Evolutionary conservation across 2,329 filamentous ascomycete genomes (phyloP).

Genomic region (Penicillium polonicum): DNA sequence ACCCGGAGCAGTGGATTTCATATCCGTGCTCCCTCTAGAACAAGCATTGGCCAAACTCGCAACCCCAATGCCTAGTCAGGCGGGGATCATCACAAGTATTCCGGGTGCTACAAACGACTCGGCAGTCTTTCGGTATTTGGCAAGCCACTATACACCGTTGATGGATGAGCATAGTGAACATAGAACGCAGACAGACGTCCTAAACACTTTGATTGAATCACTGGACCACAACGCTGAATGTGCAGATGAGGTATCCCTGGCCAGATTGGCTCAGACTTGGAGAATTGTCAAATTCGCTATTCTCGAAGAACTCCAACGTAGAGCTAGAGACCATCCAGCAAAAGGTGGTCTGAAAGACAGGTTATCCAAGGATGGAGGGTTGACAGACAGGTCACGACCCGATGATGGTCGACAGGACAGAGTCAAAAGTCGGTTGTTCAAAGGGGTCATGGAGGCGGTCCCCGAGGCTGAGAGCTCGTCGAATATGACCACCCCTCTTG

Average conservation of each 20-base stretch:
- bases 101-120: constrained; percentile 47
- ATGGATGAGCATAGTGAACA: constrained; percentile 30
- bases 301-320: constrained; percentile 48
- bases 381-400: constrained; percentile 27
- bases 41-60: constrained; percentile 48
- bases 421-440: constrained; percentile 45
- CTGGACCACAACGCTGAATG: constrained; percentile 56
- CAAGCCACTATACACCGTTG: constrained; percentile 43
- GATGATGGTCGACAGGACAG: constrained; percentile 38
- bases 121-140: constrained; percentile 44
- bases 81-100: constrained; percentile 51
- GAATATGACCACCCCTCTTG: constrained; percentile 57
- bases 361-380: constrained; percentile 32
- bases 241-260: constrained; percentile 51
- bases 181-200: constrained; percentile 24
- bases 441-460: constrained; percentile 42
- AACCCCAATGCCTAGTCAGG: constrained; percentile 44
- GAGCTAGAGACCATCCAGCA: constrained; percentile 36
- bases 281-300: constrained; percentile 54
- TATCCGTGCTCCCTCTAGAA: constrained; percentile 52
- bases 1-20: constrained; percentile 47
- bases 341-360: constrained; percentile 26
- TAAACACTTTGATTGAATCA: constrained; percentile 40
- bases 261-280: constrained; percentile 60
- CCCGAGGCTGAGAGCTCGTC: constrained; percentile 52